Evolutionary conservation across 768 basidiomycete species (phyloP), one percentile per base, ranked within the genome.

Genomic region (Pleurotus tuoliensis): DNA sequence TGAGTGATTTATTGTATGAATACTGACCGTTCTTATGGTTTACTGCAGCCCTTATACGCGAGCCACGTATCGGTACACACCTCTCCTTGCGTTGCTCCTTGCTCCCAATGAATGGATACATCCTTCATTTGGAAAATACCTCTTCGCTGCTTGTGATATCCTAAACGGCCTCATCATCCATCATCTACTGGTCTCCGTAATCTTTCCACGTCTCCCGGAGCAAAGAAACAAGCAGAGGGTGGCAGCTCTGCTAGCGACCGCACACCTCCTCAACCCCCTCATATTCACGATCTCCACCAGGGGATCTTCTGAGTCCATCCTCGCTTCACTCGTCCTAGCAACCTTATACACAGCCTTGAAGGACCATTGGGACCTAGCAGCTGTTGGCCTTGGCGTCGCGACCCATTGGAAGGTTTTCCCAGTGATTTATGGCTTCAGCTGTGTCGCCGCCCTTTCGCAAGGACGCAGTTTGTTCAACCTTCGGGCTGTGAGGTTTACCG

Each of bases 331-430:
- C 56, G 89, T 98, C 39, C 78, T 97, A 39, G 71, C 81, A 51
- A 84, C 87, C 0, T 71, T 95, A 24, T 82, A 82, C 66, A 77
- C 71, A 27, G 82, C 84, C 1, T 70, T 88, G 57, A 77, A 78
- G 41, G 75, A 72, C 3, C 75, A 75, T 44, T 89, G 90, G 84
- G 77, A 81, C 48, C 59, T 69, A 3, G 83, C 92, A 0, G 94
- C 92, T 0, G 61, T 91, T 4, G 65, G 87, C 55, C 76, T 95
- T 18, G 97, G 94, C 1, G 62, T 94, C 40, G 87, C 90, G 59
- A 86, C 93, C 0, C 94, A 98, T 64, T 96, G 94, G 92, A 99
- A 99, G 73, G 92, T 99, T 56, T 98, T 97, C 66, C 97, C 97
- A 0, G 76, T 95, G 61, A 83, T 99, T 56, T 98, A 98, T 67